phyloP scores from a whole-genome alignment of 2,329 filamentous ascomycete genomes.

The Claviceps digitariae region DNA sequence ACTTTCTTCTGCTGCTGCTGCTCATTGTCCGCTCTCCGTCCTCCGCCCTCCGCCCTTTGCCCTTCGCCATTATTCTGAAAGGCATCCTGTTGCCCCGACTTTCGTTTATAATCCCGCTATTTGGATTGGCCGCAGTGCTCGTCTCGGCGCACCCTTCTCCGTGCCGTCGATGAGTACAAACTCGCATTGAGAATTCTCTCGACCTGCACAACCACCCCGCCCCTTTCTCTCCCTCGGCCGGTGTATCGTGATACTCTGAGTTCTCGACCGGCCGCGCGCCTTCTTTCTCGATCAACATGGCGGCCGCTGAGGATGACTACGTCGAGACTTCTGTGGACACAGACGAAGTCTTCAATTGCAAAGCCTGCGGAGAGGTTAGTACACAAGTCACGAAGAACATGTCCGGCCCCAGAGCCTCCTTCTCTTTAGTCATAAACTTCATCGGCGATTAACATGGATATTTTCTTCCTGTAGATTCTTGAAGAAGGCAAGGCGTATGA shows the following conservation, averaged over 20 bases:
- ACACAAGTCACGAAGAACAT: neutral
- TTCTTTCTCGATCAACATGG: slow-evolving; percentile 14
- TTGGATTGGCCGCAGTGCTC: neutral
- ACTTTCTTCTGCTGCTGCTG: slow-evolving; percentile 1
- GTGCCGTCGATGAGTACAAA: slow-evolving; percentile 1
- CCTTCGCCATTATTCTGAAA: neutral
- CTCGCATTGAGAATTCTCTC: neutral
- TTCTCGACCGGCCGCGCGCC: neutral
- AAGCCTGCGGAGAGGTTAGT: slow-evolving; percentile 76
- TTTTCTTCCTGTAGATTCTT: slow-evolving; percentile 51
- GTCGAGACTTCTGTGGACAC: slow-evolving; percentile 55
- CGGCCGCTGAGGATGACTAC: slow-evolving; percentile 46
- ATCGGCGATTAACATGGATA: slow-evolving; percentile 3
- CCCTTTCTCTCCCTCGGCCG: too few relatives aligned
- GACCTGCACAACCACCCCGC: neutral
- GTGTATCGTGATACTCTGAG: neutral
- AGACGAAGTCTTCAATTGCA: slow-evolving; percentile 80
- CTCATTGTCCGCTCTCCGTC: neutral
- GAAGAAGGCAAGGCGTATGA: slow-evolving; percentile 99
- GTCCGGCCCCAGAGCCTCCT: neutral
- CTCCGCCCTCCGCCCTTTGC: neutral
- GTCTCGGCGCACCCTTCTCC: neutral
- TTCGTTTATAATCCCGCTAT: neutral
- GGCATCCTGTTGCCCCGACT: neutral
- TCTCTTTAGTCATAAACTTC: neutral